These are phyloP conservation scores for Millerago galiae DNA, from an alignment of 805 yeast species.

Conservation along the genomic window DNA sequence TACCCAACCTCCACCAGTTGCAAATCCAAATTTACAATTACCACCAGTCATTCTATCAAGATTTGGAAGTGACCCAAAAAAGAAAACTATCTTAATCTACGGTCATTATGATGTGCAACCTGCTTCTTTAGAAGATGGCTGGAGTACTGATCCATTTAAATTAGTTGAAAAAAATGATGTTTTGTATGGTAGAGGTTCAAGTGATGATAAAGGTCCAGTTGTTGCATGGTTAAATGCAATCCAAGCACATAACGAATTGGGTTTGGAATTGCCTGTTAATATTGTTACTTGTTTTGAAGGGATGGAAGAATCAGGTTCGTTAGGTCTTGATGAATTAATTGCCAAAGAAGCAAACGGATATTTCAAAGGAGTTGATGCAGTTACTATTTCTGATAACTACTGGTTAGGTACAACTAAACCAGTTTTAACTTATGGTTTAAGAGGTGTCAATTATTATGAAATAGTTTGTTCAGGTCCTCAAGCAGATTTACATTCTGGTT, in stretches of 20 bases:
- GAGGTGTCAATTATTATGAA: constrained; percentile 95
- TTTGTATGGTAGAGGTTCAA: constrained; percentile 87
- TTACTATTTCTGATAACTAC: constrained; percentile 94
- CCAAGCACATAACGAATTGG: constrained; percentile 83
- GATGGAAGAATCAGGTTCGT: constrained; percentile 97
- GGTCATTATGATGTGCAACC: constrained; percentile 99
- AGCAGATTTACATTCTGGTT: constrained; percentile 96
- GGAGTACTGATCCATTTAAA: constrained; percentile 89
- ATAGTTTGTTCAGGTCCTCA: constrained; percentile 80
- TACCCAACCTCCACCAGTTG: constrained; percentile 86
- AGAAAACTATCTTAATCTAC: constrained; percentile 85
- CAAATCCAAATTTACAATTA: constrained; percentile 54
- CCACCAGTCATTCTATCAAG: constrained; percentile 96
- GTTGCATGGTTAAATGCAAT: constrained; percentile 93
- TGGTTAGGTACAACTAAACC: constrained; percentile 98
- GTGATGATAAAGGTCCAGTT: constrained; percentile 98
- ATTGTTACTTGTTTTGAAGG: constrained; percentile 93
- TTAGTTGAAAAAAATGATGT: constrained; percentile 63
- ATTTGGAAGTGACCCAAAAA: constrained; percentile 71
- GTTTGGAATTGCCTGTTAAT: constrained; percentile 89
- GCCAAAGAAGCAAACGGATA: constrained; percentile 70
- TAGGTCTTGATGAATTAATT: constrained; percentile 83
- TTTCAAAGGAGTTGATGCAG: constrained; percentile 88
- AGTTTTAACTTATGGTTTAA: constrained; percentile 91
- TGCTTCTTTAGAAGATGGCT: constrained; percentile 86